These are phyloP conservation scores for Castanea mollissima DNA, from an alignment of 306 rosid species.

Conservation along the genomic window DNA sequence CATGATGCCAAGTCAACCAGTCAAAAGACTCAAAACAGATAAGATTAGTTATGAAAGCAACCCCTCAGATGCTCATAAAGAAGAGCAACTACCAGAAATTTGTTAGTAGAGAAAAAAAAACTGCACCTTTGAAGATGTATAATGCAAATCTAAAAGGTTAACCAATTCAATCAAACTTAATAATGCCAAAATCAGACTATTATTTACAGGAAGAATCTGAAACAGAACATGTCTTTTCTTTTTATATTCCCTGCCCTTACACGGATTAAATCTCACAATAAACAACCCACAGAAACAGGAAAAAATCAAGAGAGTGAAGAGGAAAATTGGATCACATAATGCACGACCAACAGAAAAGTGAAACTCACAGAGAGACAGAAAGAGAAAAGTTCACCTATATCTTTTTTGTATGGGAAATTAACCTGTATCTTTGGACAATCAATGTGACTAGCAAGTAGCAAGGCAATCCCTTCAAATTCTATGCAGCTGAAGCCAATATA, in stretches of 20 bases:
- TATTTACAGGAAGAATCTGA: conserved; percentile 26
- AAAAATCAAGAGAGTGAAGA: neutral
- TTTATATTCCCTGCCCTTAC: conserved; percentile 15
- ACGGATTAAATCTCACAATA: conserved; percentile 7
- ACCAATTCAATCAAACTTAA: neutral
- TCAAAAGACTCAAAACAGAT: too few relatives aligned
- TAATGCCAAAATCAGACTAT: conserved; percentile 8
- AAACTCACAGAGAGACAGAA: neutral
- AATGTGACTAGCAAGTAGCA: conserved; percentile 5
- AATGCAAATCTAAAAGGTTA: neutral
- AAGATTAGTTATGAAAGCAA: neutral
- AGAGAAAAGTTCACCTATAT: neutral
- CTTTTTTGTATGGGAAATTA: neutral
- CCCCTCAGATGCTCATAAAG: neutral
- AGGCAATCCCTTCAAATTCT: conserved; percentile 1
- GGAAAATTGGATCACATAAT: neutral
- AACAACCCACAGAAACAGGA: conserved; percentile 8
- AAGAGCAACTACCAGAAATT: neutral
- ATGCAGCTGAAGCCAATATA: neutral
- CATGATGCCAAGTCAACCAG: too few relatives aligned
- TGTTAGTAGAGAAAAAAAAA: neutral
- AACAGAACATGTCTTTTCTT: conserved; percentile 4
- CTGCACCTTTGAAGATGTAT: neutral
- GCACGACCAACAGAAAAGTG: conserved; percentile 2
- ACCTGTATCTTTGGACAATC: neutral